Percentiles rank a stretch among this genome's conserved stretches.
phyloP scores from a whole-genome alignment of 2,329 filamentous ascomycete genomes.

The Pyrenophora teres region DNA sequence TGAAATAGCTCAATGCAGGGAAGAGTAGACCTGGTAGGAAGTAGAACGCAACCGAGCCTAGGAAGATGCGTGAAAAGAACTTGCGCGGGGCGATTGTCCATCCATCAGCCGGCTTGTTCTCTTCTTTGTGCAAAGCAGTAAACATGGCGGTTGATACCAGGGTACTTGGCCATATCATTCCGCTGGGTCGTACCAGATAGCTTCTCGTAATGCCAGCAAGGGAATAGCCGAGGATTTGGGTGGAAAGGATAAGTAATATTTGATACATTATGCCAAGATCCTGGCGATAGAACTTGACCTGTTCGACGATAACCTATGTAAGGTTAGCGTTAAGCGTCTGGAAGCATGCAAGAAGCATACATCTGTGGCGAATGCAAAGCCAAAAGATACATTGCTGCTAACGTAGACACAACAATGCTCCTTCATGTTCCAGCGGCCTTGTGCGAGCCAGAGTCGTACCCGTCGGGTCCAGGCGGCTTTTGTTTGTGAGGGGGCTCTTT shows the following conservation, averaged over 20 bases:
- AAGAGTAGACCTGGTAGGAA: conserved; percentile 82
- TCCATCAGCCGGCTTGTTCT: conserved; percentile 79
- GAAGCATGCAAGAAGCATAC: conserved; percentile 46
- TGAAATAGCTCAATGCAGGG: conserved; percentile 87
- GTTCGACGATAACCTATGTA: conserved; percentile 76
- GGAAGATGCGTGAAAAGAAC: conserved; percentile 79
- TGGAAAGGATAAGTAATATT: conserved; percentile 80
- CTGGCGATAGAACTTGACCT: conserved; percentile 87
- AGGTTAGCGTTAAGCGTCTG: conserved; percentile 14
- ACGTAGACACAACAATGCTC: conserved; percentile 89
- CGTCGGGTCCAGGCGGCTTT: conserved; percentile 42
- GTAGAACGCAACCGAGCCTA: conserved; percentile 76
- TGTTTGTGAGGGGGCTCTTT: conserved; percentile 17
- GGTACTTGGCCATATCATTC: conserved; percentile 91
- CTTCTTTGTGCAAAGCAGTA: conserved; percentile 79
- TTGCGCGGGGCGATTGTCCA: conserved; percentile 83
- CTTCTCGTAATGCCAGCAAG: conserved; percentile 81
- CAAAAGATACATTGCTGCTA: conserved; percentile 87
- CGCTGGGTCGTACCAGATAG: conserved; percentile 81
- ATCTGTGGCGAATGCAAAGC: conserved; percentile 86
- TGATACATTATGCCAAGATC: conserved; percentile 77
- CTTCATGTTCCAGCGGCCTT: conserved; percentile 85
- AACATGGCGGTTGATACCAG: conserved; percentile 91
- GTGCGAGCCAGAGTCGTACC: conserved; percentile 73
- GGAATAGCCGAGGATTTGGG: conserved; percentile 83